These are phyloP conservation scores for Lyophyllum decastes DNA, from an alignment of 768 basidiomycete species.

Conservation along the genomic window DNA sequence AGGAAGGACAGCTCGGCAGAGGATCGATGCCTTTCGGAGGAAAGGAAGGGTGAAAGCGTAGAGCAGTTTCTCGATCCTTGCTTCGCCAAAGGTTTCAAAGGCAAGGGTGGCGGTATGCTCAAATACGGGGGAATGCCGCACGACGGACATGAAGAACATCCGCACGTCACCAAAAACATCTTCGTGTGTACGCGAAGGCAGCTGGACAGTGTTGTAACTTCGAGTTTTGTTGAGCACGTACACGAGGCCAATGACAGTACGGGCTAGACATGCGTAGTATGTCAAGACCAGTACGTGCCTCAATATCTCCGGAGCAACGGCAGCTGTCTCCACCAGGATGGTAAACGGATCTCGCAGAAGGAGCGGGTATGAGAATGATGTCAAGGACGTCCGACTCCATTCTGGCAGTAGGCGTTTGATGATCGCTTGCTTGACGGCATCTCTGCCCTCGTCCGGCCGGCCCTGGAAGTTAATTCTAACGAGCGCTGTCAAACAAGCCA, in stretches of 20 bases:
- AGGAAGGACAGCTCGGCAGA: slow-evolving; percentile 77
- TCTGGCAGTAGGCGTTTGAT: slow-evolving; percentile 89
- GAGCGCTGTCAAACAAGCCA: slow-evolving; percentile 68
- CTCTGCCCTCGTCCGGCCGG: slow-evolving; percentile 72
- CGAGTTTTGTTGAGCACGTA: slow-evolving; percentile 77
- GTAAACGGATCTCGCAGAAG: slow-evolving; percentile 90
- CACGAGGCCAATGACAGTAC: slow-evolving; percentile 84
- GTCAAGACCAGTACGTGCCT: slow-evolving; percentile 85
- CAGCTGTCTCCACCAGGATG: slow-evolving; percentile 86
- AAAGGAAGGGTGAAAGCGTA: slow-evolving; percentile 92
- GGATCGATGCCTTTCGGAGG: slow-evolving; percentile 83
- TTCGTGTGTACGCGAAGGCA: slow-evolving; percentile 53
- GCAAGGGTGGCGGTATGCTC: slow-evolving; percentile 82
- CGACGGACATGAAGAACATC: slow-evolving; percentile 90
- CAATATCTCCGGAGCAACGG: slow-evolving; percentile 87
- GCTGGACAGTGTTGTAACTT: slow-evolving; percentile 48
- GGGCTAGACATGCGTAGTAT: slow-evolving; percentile 89
- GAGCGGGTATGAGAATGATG: slow-evolving; percentile 81
- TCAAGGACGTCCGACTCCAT: slow-evolving; percentile 86
- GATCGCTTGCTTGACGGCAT: slow-evolving; percentile 80
- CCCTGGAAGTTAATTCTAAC: slow-evolving; percentile 69
- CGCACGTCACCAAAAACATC: slow-evolving; percentile 82
- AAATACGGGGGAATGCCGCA: slow-evolving; percentile 85
- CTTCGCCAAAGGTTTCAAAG: slow-evolving; percentile 81
- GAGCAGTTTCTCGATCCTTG: slow-evolving; percentile 80